phyloP scores from a whole-genome alignment of 2,329 filamentous ascomycete species.

The Claviceps digitariae region DNA sequence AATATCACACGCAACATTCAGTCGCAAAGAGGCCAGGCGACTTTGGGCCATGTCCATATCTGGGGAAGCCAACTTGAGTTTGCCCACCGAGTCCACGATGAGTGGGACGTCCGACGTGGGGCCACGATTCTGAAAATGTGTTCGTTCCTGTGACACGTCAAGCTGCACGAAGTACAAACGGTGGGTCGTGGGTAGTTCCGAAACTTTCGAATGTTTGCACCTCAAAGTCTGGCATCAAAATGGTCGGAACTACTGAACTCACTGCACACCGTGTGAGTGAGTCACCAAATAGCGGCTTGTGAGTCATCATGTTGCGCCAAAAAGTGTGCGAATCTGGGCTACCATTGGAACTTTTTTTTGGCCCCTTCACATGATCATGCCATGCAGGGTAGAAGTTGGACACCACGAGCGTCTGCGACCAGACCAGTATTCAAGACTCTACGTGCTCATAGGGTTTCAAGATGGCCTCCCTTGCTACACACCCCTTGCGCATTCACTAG shows the following conservation, averaged over 20 bases:
- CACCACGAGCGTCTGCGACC: background rate
- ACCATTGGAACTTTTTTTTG: background rate
- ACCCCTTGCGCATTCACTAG: background rate
- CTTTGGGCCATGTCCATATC: background rate
- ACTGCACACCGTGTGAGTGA: background rate
- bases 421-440: background rate
- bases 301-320: background rate
- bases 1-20: background rate
- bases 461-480: background rate
- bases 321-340: background rate
- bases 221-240: background rate
- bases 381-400: background rate
- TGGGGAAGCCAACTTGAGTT: background rate
- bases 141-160: constrained; percentile 1
- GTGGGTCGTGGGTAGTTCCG: background rate
- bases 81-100: background rate
- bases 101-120: too few species aligned
- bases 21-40: background rate
- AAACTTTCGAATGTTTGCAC: background rate
- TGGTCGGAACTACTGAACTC: background rate
- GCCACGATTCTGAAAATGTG: background rate
- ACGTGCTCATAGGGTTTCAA: background rate
- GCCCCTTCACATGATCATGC: background rate
- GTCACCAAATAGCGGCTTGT: background rate
- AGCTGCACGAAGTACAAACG: background rate